Percentiles rank a stretch among this genome's conserved stretches.
Conservation (phyloP, 805 yeast species). For the Myxozyma sirexii region DNA sequence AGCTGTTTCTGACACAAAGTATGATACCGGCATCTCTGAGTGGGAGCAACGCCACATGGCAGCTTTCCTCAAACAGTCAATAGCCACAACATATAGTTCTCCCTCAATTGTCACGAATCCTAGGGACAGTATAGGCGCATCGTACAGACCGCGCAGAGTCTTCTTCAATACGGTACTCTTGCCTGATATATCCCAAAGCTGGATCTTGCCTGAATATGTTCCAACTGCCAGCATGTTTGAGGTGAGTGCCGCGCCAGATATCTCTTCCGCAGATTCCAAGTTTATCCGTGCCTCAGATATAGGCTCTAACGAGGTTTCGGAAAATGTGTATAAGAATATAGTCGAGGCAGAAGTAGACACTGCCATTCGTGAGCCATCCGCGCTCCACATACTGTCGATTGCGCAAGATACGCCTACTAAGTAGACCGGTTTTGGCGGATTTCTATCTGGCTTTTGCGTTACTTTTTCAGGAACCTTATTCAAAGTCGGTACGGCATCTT, state of each 20-base stretch:
- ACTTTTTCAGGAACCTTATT: background rate
- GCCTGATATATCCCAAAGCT: conserved; percentile 6
- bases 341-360: conserved; percentile 18
- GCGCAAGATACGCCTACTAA: conserved; percentile 8
- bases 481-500: too few relatives aligned
- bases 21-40: background rate
- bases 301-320: background rate
- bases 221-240: conserved; percentile 13
- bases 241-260: conserved; percentile 7
- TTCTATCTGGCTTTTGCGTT: background rate
- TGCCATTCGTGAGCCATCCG: conserved; percentile 14
- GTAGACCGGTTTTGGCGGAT: background rate
- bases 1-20: background rate
- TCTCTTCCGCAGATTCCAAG: conserved; percentile 4
- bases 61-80: conserved; percentile 28
- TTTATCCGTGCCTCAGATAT: background rate
- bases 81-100: conserved; percentile 8
- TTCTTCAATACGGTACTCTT: background rate
- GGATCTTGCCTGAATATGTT: conserved; percentile 17
- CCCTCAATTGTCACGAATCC: conserved; percentile 34
- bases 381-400: conserved; percentile 21
- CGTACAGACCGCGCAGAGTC: background rate
- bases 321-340: conserved; percentile 6
- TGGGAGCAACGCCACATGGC: conserved; percentile 19
- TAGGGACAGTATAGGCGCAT: conserved; percentile 21